Evolutionary conservation across 768 basidiomycete species (phyloP).

Genomic region (Myochromella boudieri): DNA sequence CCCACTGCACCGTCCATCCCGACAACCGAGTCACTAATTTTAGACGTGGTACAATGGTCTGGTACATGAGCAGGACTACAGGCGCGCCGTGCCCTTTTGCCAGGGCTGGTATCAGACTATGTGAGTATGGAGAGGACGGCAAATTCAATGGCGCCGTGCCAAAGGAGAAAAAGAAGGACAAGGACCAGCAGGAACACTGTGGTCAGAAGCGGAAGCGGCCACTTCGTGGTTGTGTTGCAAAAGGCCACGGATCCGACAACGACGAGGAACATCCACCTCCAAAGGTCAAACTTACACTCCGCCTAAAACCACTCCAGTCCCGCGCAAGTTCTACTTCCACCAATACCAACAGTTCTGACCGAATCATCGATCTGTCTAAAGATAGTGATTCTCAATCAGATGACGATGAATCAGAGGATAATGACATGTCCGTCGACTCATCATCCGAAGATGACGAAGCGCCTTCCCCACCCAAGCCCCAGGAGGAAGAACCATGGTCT

Average conservation of each 20-base stretch:
- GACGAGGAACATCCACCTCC: conserved; percentile 47
- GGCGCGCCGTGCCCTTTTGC: conserved; percentile 78
- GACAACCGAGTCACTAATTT: conserved; percentile 66
- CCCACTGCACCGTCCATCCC: conserved; percentile 40
- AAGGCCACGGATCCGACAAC: conserved; percentile 30
- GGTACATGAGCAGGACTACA: conserved; percentile 76
- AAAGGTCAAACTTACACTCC: conserved; percentile 71
- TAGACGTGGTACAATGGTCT: conserved; percentile 75
- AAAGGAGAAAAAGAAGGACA: conserved; percentile 24
- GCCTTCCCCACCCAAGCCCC: conserved; percentile 16
- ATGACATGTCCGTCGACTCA: conserved; percentile 44
- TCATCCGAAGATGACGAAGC: conserved; percentile 35
- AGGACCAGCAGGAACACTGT: conserved; percentile 29
- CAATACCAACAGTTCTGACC: conserved; percentile 22
- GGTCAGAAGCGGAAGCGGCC: conserved; percentile 46
- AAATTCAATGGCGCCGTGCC: conserved; percentile 26
- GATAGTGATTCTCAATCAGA: conserved; percentile 35
- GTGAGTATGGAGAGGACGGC: conserved; percentile 60
- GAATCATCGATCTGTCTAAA: conserved; percentile 39
- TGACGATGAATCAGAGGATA: conserved; percentile 34
- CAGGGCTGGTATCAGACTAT: conserved; percentile 68
- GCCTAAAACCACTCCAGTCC: conserved; percentile 50
- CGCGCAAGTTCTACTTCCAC: conserved; percentile 18
- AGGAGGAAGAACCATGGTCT: conserved; percentile 44
- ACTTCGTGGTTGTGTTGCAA: conserved; percentile 34